These are phyloP conservation scores for Mucuna pruriens DNA, from an alignment of 306 rosid genomes.

Conservation along the genomic window DNA sequence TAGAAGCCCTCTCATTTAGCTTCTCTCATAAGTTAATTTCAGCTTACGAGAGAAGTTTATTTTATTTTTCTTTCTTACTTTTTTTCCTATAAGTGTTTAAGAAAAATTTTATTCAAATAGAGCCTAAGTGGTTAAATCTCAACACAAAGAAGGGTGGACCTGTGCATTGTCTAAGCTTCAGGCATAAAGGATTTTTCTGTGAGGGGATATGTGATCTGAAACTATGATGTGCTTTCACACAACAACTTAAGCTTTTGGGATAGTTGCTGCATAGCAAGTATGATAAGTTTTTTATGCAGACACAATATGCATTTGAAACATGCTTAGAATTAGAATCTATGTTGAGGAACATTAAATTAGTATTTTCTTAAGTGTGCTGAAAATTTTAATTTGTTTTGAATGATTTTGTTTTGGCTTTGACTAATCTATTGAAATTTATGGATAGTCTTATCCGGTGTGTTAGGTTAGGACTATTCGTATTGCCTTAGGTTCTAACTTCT, in stretches of 20 bases:
- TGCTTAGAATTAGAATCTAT: background rate
- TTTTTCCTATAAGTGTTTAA: no score
- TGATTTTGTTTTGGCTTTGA: background rate
- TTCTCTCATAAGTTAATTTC: no score
- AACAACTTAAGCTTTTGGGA: background rate
- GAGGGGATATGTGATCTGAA: background rate
- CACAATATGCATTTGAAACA: background rate
- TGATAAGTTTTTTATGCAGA: constrained; percentile 3
- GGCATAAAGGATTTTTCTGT: background rate
- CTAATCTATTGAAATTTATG: background rate
- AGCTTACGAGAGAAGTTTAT: no score
- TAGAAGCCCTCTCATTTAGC: no score
- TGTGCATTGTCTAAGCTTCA: background rate
- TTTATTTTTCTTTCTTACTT: no score
- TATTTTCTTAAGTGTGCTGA: background rate
- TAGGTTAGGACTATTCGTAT: background rate
- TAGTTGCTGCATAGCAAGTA: background rate
- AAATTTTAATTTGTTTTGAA: background rate
- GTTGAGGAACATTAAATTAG: background rate
- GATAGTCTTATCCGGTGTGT: background rate
- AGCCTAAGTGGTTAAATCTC: constrained; percentile 5
- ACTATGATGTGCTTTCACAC: background rate
- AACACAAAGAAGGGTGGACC: background rate
- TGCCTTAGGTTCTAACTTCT: background rate
- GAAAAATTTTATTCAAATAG: no score